Evolutionary conservation across 306 rosid species (phyloP), one percentile per base, ranked within the genome.

Genomic region (Erythrophleum fordii): DNA sequence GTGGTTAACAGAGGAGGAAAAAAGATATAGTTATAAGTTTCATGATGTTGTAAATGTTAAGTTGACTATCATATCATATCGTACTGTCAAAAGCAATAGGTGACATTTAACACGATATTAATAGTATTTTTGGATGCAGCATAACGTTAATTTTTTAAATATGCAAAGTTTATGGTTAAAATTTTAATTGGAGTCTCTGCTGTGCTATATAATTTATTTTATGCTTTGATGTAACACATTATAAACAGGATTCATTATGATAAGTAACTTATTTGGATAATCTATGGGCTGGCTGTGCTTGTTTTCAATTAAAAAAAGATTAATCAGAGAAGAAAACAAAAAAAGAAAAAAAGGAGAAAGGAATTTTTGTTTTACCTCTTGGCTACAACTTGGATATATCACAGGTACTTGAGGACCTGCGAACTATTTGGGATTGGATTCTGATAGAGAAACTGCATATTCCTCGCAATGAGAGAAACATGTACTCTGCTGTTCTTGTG

Each of bases 361-460:
- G 12, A 72, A 62, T 25, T 22, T 55, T 37, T 60, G 22, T 44
- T 14, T 65, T 51, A 42, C 44, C 65, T 39, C 64, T 77, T 80
- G 61, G 76, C 69, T 61, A 66, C 59, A 58, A 73, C 85, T 74
- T 74, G 69, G 79, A 70, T 79, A 72, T 76, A 77, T 51, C 66
- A 71, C 84, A 95, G 99, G 97, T 91, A 77, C 82, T 89, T 60
- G 99, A 95, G 84, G 98, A 95, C 77, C 74, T 93, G 77, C 90
- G 76, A 76, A 83, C 94, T 77, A 91, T 95, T 81, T 95, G 99
- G 99, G 97, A 95, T 46, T 95, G 97, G 95, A 90, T 93, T 84
- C 89, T 95, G 87, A 84, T 82, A 71, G 96, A 93, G 82, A 90
- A 90, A 76, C 83, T 95, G 87, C 92, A 87, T 76, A 91, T 95